A percentile compares a stretch with the other conserved stretches of the same genome.
phyloP scores from a whole-genome alignment of 768 basidiomycete genomes.

The Cystobasidium onofrii region DNA sequence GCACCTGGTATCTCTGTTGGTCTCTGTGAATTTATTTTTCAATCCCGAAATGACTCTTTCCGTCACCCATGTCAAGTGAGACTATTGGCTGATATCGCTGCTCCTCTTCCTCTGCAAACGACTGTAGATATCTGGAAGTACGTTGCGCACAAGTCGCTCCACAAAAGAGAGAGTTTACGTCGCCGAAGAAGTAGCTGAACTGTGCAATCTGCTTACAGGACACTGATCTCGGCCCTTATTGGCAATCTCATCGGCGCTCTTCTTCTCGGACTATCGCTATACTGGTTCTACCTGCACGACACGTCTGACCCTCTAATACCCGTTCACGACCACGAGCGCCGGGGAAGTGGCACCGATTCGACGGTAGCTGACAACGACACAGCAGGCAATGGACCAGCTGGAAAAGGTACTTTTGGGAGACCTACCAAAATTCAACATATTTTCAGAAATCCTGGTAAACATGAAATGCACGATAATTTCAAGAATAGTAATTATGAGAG shows the following conservation, averaged over 20 bases:
- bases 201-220: not conserved
- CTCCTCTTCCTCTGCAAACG: no score
- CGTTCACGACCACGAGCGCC: not conserved
- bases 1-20: not conserved
- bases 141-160: not conserved
- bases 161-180: not conserved
- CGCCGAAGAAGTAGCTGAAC: not conserved
- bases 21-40: not conserved
- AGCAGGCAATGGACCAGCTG: not conserved
- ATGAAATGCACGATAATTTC: not conserved
- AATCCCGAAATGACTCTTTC: no score
- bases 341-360: not conserved
- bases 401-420: not conserved
- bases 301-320: not conserved
- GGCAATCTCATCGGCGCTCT: not conserved
- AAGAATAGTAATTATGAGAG: not conserved
- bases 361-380: not conserved
- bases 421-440: constrained; percentile 2
- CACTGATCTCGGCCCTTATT: not conserved
- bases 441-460: not conserved
- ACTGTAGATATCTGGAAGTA: not conserved
- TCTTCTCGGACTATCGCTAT: constrained; percentile 4
- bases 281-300: constrained; percentile 6
- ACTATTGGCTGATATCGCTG: no score
- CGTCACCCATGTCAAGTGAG: no score